Conservation (phyloP, 257 asterid genomes). For the Solanum medicagineum region DNA sequence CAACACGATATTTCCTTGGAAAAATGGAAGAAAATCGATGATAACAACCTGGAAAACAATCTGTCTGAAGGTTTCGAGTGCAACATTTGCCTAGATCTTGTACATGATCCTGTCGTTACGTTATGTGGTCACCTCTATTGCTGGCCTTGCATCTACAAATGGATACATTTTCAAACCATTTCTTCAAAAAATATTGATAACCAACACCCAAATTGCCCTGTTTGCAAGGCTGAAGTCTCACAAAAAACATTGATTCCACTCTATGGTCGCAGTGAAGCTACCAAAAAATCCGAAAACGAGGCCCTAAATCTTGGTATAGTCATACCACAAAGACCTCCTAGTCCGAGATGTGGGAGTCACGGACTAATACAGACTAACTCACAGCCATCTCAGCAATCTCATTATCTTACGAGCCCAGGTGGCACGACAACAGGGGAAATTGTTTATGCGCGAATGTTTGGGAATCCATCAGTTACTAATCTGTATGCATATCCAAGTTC, state of each 20-base stretch:
- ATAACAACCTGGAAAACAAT: slow-evolving; percentile 18
- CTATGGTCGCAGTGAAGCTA: slow-evolving; percentile 37
- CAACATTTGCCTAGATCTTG: slow-evolving; percentile 59
- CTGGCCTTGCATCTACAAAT: slow-evolving; percentile 78
- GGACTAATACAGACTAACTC: neutral
- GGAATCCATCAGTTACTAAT: slow-evolving; percentile 25
- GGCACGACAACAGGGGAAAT: slow-evolving; percentile 31
- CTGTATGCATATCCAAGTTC: slow-evolving; percentile 35
- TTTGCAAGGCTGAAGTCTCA: slow-evolving; percentile 52
- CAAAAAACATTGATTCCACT: slow-evolving; percentile 54
- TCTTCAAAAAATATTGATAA: slow-evolving; percentile 12
- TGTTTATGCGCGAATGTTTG: slow-evolving; percentile 39
- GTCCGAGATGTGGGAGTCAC: slow-evolving; percentile 20
- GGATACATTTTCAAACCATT: slow-evolving; percentile 30
- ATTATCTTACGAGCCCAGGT: slow-evolving; percentile 5
- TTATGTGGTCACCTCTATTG: slow-evolving; percentile 78
- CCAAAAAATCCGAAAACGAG: slow-evolving; percentile 8
- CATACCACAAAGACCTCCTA: slow-evolving; percentile 53
- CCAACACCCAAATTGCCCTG: slow-evolving; percentile 51
- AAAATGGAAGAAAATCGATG: slow-evolving; percentile 18
- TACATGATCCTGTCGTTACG: slow-evolving; percentile 68
- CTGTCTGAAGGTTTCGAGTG: slow-evolving; percentile 48
- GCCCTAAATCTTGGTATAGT: slow-evolving; percentile 6
- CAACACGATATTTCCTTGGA: neutral
- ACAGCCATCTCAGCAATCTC: slow-evolving; percentile 12